These are phyloP conservation scores for Drechslerella stenobrocha DNA, from an alignment of 2,329 filamentous ascomycete species.

Conservation along the genomic window DNA sequence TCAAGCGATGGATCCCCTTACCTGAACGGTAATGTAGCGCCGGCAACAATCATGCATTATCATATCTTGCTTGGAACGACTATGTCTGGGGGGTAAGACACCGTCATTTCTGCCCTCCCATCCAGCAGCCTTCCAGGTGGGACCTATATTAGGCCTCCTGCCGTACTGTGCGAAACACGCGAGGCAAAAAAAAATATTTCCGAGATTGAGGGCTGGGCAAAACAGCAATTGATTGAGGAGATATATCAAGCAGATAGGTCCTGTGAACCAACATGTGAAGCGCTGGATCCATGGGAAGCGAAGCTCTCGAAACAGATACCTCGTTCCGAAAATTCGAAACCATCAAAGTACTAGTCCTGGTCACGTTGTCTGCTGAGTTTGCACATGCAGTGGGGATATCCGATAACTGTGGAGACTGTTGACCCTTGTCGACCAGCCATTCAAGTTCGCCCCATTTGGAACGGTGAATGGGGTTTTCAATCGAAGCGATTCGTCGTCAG, in stretches of 20 bases:
- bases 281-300: too few species aligned
- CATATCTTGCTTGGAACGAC: constrained; percentile 20
- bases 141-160: constrained; percentile 21
- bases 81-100: constrained; percentile 31
- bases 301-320: constrained; percentile 2
- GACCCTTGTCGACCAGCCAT: not conserved
- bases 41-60: not conserved
- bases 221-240: not conserved
- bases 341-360: not conserved
- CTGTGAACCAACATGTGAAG: not conserved
- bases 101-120: constrained; percentile 35
- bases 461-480: too few species aligned
- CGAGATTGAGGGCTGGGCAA: not conserved
- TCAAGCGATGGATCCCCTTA: constrained; percentile 43
- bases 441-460: not conserved
- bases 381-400: not conserved
- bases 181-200: constrained; percentile 22
- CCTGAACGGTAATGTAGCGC: constrained; percentile 1
- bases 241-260: not conserved
- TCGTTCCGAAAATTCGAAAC: constrained; percentile 1
- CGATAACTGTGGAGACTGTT: not conserved
- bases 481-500: too few species aligned
- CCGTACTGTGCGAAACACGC: constrained; percentile 18
- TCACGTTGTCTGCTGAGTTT: not conserved
- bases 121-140: constrained; percentile 23